Evolutionary conservation across 2,329 filamentous ascomycete species (phyloP).

Genomic region (Paramyrothecium roridum): DNA sequence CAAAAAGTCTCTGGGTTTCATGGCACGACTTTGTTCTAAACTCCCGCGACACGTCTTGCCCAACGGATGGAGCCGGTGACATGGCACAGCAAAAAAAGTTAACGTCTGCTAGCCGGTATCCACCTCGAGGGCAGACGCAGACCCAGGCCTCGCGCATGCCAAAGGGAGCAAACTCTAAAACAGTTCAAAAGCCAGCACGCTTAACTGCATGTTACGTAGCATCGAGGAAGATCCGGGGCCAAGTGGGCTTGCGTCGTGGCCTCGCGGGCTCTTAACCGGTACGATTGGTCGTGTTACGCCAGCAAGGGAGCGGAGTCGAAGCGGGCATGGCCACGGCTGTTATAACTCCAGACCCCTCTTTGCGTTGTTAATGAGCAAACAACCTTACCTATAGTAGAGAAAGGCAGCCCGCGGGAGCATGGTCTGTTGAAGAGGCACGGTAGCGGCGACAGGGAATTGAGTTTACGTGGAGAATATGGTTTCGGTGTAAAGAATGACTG

Average conservation of each 20-base stretch:
- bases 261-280: too few relatives aligned
- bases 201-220: background rate
- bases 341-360: too few relatives aligned
- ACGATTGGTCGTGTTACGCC: background rate
- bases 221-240: background rate
- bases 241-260: background rate
- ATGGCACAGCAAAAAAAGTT: background rate
- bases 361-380: too few relatives aligned
- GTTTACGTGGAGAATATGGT: too few relatives aligned
- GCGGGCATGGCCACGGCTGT: too few relatives aligned
- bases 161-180: background rate
- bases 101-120: background rate
- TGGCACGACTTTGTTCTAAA: background rate
- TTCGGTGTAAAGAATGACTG: too few relatives aligned
- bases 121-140: background rate
- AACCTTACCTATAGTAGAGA: too few relatives aligned
- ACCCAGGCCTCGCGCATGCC: background rate
- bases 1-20: background rate
- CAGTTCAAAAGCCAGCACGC: background rate
- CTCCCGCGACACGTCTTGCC: background rate
- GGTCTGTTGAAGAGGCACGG: too few relatives aligned
- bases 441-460: too few relatives aligned
- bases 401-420: too few relatives aligned
- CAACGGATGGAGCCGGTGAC: background rate
- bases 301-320: background rate